Base-by-base conservation (phyloP, 495 filamentous ascomycete species). In the Tuber brumale region DNA sequence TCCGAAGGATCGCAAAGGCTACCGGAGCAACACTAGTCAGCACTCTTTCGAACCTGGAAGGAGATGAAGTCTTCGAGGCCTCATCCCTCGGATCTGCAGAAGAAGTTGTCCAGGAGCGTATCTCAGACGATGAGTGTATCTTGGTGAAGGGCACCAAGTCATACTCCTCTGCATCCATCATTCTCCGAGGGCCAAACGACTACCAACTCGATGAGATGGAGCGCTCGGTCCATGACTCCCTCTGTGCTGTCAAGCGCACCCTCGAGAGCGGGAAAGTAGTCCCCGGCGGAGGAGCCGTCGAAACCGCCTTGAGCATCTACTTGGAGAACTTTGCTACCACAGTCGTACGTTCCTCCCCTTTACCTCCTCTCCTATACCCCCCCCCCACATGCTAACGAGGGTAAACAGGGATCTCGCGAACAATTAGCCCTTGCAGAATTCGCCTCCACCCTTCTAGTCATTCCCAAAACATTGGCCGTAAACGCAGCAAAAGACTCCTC, bases 161-260 rank as follows among this genome's bases (percentile, higher is more conserved):
- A 37, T 93, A 94, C 85, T 93, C 90, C 2, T 97, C 94, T 5
- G 94, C 95, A 57, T 98, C 96, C 37, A 97, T 99, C 85, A 95
- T 99, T 79, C 92, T 99, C 70, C 93, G 95, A 41, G 95, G 95
- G 70, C 85, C 95, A 79, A 99, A 99, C 85, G 95, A 99, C 85
- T 98, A 92, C 88, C 92, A 92, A 77, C 90, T 99, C 70, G 95
- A 99, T 83, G 95, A 99, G 87, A 99, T 99, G 95, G 95, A 99
- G 87, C 91, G 95, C 76, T 98, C 95, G 8, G 89, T 99, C 51
- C 95, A 99, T 85, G 95, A 99, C 85, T 96, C 95, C 70, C 88
- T 99, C 27, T 97, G 93, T 76, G 96, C 95, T 74, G 92, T 99
- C 76, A 99, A 99, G 90, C 90, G 95, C 69, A 97, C 96, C 35